These are phyloP conservation scores for Talaromyces sp. DNA, from an alignment of 2,329 filamentous ascomycete genomes.

Conservation along the genomic window DNA sequence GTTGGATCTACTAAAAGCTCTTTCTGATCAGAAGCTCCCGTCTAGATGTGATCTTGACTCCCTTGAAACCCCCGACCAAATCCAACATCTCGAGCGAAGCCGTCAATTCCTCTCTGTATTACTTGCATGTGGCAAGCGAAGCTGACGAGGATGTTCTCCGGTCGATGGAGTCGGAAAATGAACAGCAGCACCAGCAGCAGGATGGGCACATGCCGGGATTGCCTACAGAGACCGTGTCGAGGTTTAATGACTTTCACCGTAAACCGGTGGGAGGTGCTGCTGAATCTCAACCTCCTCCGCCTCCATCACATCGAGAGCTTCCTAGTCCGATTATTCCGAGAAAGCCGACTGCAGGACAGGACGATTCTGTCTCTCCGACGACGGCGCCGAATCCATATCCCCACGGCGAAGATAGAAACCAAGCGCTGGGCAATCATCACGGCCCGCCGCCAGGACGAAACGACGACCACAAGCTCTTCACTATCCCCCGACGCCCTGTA, in stretches of 20 bases:
- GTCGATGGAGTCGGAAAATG: constrained; percentile 28
- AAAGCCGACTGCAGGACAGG: neutral
- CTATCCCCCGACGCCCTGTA: constrained; percentile 17
- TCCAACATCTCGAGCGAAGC: constrained; percentile 78
- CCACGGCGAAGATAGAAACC: neutral
- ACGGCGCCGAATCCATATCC: neutral
- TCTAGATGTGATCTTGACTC: constrained; percentile 83
- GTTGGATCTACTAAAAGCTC: neutral
- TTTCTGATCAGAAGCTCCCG: constrained; percentile 11
- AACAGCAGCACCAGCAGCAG: constrained; percentile 22
- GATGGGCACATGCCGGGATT: constrained; percentile 8
- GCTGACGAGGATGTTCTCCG: constrained; percentile 46
- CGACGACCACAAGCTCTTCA: neutral
- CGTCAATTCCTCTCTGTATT: constrained; percentile 83
- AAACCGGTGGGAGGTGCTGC: constrained; percentile 28
- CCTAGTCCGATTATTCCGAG: neutral
- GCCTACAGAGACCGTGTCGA: constrained; percentile 21
- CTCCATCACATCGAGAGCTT: constrained; percentile 16
- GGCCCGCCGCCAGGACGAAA: neutral
- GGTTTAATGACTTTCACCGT: constrained; percentile 33
- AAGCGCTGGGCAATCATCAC: neutral
- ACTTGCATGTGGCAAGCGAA: constrained; percentile 70
- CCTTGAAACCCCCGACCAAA: constrained; percentile 80
- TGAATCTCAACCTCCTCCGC: neutral
- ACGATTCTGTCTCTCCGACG: neutral